Conservation (phyloP, 2,329 filamentous ascomycete species). For the Pseudocercospora cruenta region DNA sequence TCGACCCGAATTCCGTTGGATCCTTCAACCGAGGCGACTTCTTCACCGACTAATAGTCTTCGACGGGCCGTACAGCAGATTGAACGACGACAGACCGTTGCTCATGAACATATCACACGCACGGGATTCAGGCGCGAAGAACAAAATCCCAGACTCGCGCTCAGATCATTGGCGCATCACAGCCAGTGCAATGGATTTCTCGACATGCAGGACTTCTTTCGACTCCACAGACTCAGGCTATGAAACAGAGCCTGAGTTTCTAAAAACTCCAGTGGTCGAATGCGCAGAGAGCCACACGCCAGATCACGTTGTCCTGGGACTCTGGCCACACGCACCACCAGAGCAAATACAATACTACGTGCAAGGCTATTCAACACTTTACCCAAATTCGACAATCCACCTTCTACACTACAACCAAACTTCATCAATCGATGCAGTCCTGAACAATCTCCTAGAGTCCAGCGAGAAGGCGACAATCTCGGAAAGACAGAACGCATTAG, state of each 20-base stretch:
- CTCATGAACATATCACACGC: too few species aligned
- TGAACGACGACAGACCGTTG: too few species aligned
- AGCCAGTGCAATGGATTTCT: background rate
- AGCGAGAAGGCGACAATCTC: slow-evolving; percentile 16
- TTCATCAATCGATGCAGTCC: background rate
- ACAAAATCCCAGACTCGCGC: background rate
- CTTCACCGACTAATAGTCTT: too few species aligned
- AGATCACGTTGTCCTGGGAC: slow-evolving; percentile 31
- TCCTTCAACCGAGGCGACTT: background rate
- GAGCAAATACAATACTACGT: slow-evolving; percentile 35
- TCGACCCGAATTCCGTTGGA: background rate
- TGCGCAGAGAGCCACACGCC: slow-evolving; percentile 18
- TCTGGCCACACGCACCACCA: slow-evolving; percentile 33
- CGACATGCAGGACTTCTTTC: background rate
- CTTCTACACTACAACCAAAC: slow-evolving; percentile 26
- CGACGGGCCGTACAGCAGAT: too few species aligned
- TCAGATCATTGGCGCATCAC: background rate
- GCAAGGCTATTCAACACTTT: slow-evolving; percentile 33
- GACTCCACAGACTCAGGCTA: background rate
- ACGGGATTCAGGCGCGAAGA: background rate
- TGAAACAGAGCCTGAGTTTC: background rate
- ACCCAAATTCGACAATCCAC: slow-evolving; percentile 31
- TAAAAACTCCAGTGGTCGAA: slow-evolving; percentile 5
- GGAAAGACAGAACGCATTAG: slow-evolving; percentile 23
- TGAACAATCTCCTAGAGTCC: slow-evolving; percentile 20